Evolutionary conservation across 2,329 filamentous ascomycete genomes (phyloP), one percentile per base, ranked within the genome.

Genomic region (Neospermospora avenae): DNA sequence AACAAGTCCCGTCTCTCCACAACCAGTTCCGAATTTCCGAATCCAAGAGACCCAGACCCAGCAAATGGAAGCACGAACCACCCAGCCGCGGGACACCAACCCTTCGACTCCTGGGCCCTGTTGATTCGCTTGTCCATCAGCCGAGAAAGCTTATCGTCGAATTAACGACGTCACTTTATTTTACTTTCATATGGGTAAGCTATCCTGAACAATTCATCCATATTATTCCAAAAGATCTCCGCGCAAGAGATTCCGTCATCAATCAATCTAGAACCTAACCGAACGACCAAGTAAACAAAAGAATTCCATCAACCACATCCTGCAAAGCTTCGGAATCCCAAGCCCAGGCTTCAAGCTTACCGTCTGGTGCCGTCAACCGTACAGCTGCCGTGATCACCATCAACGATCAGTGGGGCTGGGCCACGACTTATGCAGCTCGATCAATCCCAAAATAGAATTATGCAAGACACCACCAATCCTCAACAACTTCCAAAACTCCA

Each of bases 61-160:
- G 44, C 44, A 31, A 13, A n/a, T n/a, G n/a, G n/a, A n/a, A n/a
- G 16, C 37, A 39, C 44, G 44, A 46, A 28, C 44, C 42, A 4
- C 4, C 28, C 10, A 31, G 28, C 5, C 39, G n/a, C 39, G 39
- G 39, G 18, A 42, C 39, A 42, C 16, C 39, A 18, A 4, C 7
- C 18, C n/a, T 18, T 8, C 18, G 4, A 31, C 25, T 3, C 4
- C 4, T 3, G 16, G 18, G 34, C 31, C 48, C 48, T 51, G 48
- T 37, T 35, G 13, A 35, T 3, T 49, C 39, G 39, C 39, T 42
- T 42, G 16, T 35, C 46, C 7, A 13, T 11, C 48, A 51, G 13
- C 48, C 48, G 48, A 51, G 48, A 51, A 51, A 51, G 48, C 48
- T 51, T 51, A 51, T 51, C 48, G 46, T 18, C 13, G 46, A 20